Evolutionary conservation across 805 yeast genomes (phyloP), one percentile per base, ranked within the genome.

Genomic region (Starmerella sirachaensis): DNA sequence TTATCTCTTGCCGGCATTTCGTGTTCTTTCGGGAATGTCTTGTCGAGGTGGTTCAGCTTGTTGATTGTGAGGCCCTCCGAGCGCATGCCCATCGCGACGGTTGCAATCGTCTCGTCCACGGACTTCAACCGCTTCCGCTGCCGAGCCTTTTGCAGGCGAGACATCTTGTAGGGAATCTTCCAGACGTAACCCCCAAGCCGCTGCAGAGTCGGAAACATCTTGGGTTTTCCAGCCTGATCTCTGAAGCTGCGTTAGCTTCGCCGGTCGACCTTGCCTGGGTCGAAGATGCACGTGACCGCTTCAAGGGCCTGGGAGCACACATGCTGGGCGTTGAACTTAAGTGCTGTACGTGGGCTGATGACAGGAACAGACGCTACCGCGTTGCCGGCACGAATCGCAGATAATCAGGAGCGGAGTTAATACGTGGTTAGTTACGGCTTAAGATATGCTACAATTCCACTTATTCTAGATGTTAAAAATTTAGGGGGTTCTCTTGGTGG

Each of bases 1-100:
- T 88, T 88, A 62, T 91, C 93, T 46, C 61, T 66, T 6, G 94
- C 67, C 1, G 60, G 53, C 96, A 88, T 86, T 43, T 85, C 84
- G 23, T 58, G 48, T 53, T 85, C 94, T 52, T 74, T 78, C 27
- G 96, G 95, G 53, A 79, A 56, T 16, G 63, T 62, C n/a, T 48
- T 43, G 53, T 61, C 61, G 36, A 70, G 55, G 18, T 55, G 43
- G 20, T 57, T 58, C 5, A 69, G 49, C 45, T 57, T 54, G 40
- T 58, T 56, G 33, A 63, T 48, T 14, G 51, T 37, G 45, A 55
- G 44, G 12, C 63, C 62, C 29, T 58, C 56, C 12, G 46, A 43
- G 24, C 54, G 53, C 42, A 73, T 57, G 8, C 74, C 77, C 13
- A 66, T 53, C 48, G 70, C 72, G 17, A 85, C 65, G 6, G 71